Base-by-base conservation (phyloP, 1,139 yeast species). In the Scheffersomyces segobiensis region DNA sequence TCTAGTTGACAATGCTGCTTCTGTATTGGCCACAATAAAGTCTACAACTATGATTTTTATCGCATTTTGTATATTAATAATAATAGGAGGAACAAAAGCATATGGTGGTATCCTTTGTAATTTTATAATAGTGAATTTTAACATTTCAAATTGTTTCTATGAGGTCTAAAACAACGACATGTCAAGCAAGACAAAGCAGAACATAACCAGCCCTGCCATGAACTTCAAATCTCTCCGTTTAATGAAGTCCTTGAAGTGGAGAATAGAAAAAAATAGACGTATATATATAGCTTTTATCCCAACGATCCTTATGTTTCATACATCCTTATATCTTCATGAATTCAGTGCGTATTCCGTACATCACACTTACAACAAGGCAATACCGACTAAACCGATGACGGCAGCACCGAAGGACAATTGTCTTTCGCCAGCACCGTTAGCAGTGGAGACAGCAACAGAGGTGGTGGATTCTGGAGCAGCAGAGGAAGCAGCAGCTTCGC, bases 351-450 rank as follows among this genome's bases (percentile, higher is more conserved):
- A 7, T 50, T 48, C 24, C 21, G 26, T 48, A 18, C 17, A n/a
- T 24, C 18, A 48, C 26, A 48, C 50, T 63, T 64, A 66, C 63
- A 66, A 65, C 61, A 66, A 64, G 54, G 67, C 68, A 54, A 61
- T 53, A 57, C 66, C 67, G 39, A 61, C 67, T 55, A 63, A 58
- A 56, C 66, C 67, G 54, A 62, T 62, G 55, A 66, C 53, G 54
- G 67, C 66, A 55, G 67, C 69, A 62, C 67, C 69, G 55, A 61
- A 62, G 10, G 65, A 59, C 52, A 63, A 53, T 50, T 58, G 59
- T 55, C 58, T 53, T 55, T 53, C 62, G 54, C 53, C 57, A 46
- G 62, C 64, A 51, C 56, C 63, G 52, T 58, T 60, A 24, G 60
- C 53, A 20, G 54, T 47, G 46, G 54, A 49, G 52, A 58, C 53